Base-by-base conservation (phyloP, 1,284 basidiomycete species). In the Cryptococcus jaspeensis region DNA sequence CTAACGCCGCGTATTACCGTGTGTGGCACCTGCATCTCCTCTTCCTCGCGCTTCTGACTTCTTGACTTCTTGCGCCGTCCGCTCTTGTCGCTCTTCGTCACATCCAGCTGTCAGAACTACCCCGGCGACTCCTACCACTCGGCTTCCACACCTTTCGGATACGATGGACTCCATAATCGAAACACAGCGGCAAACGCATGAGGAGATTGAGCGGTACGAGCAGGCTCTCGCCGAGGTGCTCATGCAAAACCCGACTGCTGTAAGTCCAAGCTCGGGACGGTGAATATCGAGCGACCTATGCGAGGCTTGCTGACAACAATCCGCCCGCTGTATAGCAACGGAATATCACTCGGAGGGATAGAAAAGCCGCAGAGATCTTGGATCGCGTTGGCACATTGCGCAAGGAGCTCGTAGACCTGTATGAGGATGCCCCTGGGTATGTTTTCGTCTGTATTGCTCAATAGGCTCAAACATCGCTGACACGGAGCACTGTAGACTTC, bases 111-210 rank as follows among this genome's bases (percentile, higher is more conserved):
- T 22, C 2, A 46, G 9, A 32, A 18, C 28, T 9, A 32, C 28
- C 28, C 28, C 28, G 5, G 28, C 28, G 4, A 9, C 9, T 9
- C 5, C 28, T 9, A 32, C 28, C 28, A 5, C 5, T 32, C 28
- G 9, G 28, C 9, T n/a, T n/a, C n/a, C n/a, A n/a, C n/a, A n/a
- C n/a, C 28, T 9, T 32, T 32, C 28, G 9, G 5, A 32, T 32
- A 66, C 5, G 25, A 94, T 96, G 90, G 89, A 94, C 82, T 94
- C 91, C 50, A 82, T 92, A 68, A 83, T 96, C 73, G 95, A 99
- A 78, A 83, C 90, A 25, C 90, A 94, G 70, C 86, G 95, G 45
- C 91, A 93, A 67, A 90, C 87, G 9, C 94, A 98, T 78, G 93
- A 98, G 80, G 94, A 97, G 77, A 84, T 92, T 28, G 95, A 99